Conservation (phyloP, 2,329 filamentous ascomycete species). For the Diplodia corticola region DNA sequence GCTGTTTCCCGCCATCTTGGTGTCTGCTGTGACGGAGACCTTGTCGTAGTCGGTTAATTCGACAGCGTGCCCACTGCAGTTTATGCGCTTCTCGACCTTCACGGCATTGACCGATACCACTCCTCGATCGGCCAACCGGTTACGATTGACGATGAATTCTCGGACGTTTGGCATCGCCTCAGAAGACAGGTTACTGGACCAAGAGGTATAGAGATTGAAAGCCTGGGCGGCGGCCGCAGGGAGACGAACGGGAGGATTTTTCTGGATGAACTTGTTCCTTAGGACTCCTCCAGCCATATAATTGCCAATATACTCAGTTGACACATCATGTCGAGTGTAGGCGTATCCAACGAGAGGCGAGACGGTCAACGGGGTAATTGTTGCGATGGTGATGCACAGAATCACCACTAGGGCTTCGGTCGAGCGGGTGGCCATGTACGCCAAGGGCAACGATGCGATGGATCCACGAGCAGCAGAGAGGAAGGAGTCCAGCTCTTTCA, state of each 20-base stretch:
- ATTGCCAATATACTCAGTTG: neutral
- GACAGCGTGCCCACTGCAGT: constrained; percentile 8
- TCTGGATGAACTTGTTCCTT: constrained; percentile 1
- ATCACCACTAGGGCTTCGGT: constrained; percentile 9
- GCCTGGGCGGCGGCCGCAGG: neutral
- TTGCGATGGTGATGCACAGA: constrained; percentile 4
- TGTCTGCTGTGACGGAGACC: neutral
- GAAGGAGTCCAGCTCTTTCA: constrained; percentile 12
- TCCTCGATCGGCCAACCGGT: neutral
- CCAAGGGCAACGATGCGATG: neutral
- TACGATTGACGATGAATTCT: constrained; percentile 13
- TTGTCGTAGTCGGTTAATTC: neutral
- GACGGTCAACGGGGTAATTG: neutral
- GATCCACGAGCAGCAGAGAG: constrained; percentile 15
- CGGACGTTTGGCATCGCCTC: constrained; percentile 12
- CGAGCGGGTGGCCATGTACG: neutral
- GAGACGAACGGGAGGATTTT: neutral
- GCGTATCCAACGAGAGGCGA: constrained; percentile 18
- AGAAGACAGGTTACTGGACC: neutral
- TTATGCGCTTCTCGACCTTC: neutral
- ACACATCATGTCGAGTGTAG: neutral
- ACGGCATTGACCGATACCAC: constrained; percentile 14
- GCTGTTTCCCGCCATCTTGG: neutral
- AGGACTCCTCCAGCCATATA: constrained; percentile 10
- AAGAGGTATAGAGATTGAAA: constrained; percentile 8